Evolutionary conservation across 305 asterid genomes (phyloP).

Genomic region (Fraxinus latifolia): DNA sequence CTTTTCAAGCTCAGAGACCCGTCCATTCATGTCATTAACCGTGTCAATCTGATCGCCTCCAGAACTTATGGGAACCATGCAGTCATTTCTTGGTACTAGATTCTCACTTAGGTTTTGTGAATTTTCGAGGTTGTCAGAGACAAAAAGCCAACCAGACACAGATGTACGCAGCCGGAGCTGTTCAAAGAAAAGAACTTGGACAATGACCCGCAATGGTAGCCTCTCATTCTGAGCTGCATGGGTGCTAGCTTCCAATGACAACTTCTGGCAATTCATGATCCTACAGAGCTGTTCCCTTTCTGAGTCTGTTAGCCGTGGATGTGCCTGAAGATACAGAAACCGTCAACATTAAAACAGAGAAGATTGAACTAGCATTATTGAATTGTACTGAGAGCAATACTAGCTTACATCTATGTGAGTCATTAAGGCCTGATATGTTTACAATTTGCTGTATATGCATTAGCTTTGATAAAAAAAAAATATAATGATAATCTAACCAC

Average conservation of each 20-base stretch:
- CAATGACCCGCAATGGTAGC: slow-evolving; percentile 49
- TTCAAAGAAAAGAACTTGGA: slow-evolving; percentile 57
- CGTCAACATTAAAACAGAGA: not conserved
- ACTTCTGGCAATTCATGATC: slow-evolving; percentile 55
- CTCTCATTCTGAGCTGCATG: slow-evolving; percentile 62
- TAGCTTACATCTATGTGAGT: not conserved
- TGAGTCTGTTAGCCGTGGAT: slow-evolving; percentile 47
- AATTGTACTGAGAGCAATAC: not conserved
- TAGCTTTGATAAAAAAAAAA: not conserved
- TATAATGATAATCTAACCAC: not conserved
- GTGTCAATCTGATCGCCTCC: slow-evolving; percentile 12
- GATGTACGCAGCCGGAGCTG: slow-evolving; percentile 53
- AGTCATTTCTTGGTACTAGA: slow-evolving; percentile 5
- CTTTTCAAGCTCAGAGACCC: slow-evolving; percentile 43
- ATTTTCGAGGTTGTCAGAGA: slow-evolving; percentile 38
- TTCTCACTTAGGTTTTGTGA: slow-evolving; percentile 29
- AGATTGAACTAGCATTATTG: not conserved
- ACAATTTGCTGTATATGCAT: not conserved
- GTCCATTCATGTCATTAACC: slow-evolving; percentile 36
- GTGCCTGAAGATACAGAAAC: slow-evolving; percentile 34
- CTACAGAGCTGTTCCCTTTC: slow-evolving; percentile 55
- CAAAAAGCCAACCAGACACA: slow-evolving; percentile 45
- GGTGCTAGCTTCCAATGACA: slow-evolving; percentile 51
- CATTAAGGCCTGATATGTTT: not conserved
- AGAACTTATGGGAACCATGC: not conserved